A percentile compares a stretch with the other conserved stretches of the same genome.
phyloP scores from a whole-genome alignment of 352 stramenopile species.

The Phytophthora pseudosyringae region DNA sequence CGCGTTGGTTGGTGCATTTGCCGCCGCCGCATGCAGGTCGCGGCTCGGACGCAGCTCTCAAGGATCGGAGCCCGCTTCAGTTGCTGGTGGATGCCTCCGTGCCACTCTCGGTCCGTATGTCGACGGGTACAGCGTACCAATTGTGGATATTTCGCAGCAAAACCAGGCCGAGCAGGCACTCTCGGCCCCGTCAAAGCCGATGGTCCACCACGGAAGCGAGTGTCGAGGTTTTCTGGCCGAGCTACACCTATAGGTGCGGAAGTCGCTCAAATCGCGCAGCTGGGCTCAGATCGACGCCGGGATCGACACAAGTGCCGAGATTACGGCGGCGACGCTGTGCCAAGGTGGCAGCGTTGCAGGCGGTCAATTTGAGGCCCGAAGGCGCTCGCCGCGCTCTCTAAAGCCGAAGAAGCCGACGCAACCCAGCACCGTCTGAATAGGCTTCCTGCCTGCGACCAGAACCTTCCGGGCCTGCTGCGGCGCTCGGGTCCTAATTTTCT shows the following conservation, averaged over 20 bases:
- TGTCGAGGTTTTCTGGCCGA: slow-evolving; percentile 6
- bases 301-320: slow-evolving; percentile 9
- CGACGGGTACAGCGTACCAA: slow-evolving; percentile 5
- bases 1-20: background rate
- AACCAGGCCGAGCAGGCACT: slow-evolving; percentile 25
- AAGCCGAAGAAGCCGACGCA: slow-evolving; percentile 15
- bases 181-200: slow-evolving; percentile 5
- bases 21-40: no score
- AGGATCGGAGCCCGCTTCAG: slow-evolving; percentile 17
- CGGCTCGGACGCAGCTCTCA: no score
- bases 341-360: background rate
- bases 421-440: slow-evolving; percentile 16
- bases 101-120: slow-evolving; percentile 29
- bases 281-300: slow-evolving; percentile 15
- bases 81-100: slow-evolving; percentile 30
- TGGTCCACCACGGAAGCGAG: slow-evolving; percentile 19
- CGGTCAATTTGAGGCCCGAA: background rate
- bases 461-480: slow-evolving; percentile 15
- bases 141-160: slow-evolving; percentile 23
- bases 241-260: slow-evolving; percentile 4
- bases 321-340: background rate
- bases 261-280: slow-evolving; percentile 30
- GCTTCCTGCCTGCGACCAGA: slow-evolving; percentile 18
- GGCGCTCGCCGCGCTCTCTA: slow-evolving; percentile 2
- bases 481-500: slow-evolving; percentile 27